These are phyloP conservation scores for Quercus cerris DNA, from an alignment of 306 rosid species.

Conservation along the genomic window DNA sequence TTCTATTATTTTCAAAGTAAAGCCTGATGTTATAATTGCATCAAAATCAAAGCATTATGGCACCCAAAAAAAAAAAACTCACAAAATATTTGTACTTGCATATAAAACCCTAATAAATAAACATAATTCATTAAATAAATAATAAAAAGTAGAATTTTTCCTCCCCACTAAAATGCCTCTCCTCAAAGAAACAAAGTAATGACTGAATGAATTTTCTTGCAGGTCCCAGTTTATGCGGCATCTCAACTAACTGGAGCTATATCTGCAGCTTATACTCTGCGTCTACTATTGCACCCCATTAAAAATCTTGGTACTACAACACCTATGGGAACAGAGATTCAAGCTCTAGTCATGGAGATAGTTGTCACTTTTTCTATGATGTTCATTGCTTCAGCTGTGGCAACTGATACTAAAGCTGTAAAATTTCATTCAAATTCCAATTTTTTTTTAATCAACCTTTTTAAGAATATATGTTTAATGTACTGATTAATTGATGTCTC, in stretches of 20 bases:
- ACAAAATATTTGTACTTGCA: no score
- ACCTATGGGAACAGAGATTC: slow-evolving; percentile 51
- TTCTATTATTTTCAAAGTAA: no score
- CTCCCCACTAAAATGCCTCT: no score
- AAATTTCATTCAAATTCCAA: not conserved
- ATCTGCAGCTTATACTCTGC: slow-evolving; percentile 62
- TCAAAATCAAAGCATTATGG: no score
- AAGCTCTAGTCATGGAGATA: slow-evolving; percentile 68
- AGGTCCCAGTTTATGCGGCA: slow-evolving; percentile 75
- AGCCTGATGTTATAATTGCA: no score
- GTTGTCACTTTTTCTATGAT: slow-evolving; percentile 69
- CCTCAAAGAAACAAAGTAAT: not conserved
- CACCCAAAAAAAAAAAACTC: no score
- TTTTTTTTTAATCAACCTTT: not conserved
- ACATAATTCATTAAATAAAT: no score
- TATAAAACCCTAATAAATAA: no score
- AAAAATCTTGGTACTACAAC: slow-evolving; percentile 53
- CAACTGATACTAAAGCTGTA: slow-evolving; percentile 80
- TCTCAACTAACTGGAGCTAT: slow-evolving; percentile 75
- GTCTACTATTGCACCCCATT: slow-evolving; percentile 45
- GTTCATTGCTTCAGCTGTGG: slow-evolving; percentile 66
- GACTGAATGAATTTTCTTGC: not conserved
- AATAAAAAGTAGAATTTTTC: no score
- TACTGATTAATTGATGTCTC: not conserved
- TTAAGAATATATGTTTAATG: not conserved